A percentile compares a stretch with the other conserved stretches of the same genome.
Evolutionary conservation across 345 rosid species (phyloP).

Genomic region (Schrenkiella parvula): DNA sequence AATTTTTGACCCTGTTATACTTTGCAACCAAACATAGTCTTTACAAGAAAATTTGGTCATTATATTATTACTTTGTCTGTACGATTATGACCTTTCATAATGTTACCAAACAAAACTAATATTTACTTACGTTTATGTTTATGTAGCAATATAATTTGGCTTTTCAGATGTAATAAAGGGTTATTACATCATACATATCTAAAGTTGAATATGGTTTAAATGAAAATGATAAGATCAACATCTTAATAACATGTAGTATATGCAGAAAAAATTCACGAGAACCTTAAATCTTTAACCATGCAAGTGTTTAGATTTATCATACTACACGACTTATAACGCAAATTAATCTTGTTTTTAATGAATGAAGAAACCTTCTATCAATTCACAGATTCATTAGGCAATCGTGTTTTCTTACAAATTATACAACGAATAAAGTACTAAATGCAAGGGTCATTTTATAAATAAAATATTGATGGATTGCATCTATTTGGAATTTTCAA

Average conservation of each 20-base stretch:
- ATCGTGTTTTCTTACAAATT: neutral
- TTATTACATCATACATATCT: slow-evolving; percentile 1
- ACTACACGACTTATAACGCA: neutral
- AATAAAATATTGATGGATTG: neutral
- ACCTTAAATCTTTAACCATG: neutral
- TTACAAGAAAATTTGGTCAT: neutral
- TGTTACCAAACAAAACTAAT: slow-evolving; percentile 10
- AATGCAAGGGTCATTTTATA: neutral
- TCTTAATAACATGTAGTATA: neutral
- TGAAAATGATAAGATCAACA: neutral
- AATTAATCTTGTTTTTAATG: neutral
- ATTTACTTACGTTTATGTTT: neutral
- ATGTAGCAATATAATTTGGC: neutral
- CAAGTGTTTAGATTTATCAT: neutral
- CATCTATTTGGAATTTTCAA: slow-evolving; percentile 17
- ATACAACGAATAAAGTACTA: neutral
- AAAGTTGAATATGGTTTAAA: neutral
- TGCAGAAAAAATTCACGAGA: neutral
- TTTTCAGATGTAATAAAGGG: neutral
- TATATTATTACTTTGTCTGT: neutral
- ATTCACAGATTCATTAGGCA: slow-evolving; percentile 2
- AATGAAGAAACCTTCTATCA: neutral
- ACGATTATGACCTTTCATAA: neutral
- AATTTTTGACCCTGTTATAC: neutral
- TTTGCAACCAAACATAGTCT: neutral